A percentile compares a stretch with the other conserved stretches of the same genome.
These are phyloP conservation scores for Aquilaria sinensis DNA, from an alignment of 345 rosid genomes.

Conservation along the genomic window DNA sequence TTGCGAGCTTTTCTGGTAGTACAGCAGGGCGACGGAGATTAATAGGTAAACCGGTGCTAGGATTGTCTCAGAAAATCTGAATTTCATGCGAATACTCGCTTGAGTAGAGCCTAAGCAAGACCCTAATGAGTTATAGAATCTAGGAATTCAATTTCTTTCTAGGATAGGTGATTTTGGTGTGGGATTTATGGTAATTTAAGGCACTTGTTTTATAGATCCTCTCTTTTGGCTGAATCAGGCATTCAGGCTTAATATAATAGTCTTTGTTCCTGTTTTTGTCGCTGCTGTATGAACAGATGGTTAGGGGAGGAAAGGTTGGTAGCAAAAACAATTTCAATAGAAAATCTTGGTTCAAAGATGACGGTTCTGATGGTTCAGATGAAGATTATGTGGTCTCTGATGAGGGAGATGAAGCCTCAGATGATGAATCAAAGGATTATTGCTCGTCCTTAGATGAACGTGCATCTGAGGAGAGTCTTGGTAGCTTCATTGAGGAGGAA, in stretches of 20 bases:
- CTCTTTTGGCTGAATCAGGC: slow-evolving; percentile 16
- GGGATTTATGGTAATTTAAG: slow-evolving; percentile 17
- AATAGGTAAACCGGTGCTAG: slow-evolving; percentile 9
- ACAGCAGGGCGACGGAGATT: slow-evolving; percentile 23
- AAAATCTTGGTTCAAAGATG: slow-evolving; percentile 44
- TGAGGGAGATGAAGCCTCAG: slow-evolving; percentile 59
- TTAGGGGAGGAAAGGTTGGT: slow-evolving; percentile 57
- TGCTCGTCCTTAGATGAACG: slow-evolving; percentile 43
- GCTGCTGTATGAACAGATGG: slow-evolving; percentile 51
- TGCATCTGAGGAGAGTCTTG: slow-evolving; percentile 47
- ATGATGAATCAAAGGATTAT: slow-evolving; percentile 53
- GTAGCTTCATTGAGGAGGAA: slow-evolving; percentile 22
- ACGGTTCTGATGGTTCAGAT: slow-evolving; percentile 87
- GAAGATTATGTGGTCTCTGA: slow-evolving; percentile 91
- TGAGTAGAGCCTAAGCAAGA: slow-evolving; percentile 30
- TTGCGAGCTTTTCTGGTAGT: slow-evolving; percentile 5
- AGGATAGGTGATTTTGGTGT: slow-evolving; percentile 7
- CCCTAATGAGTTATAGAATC: slow-evolving; percentile 14
- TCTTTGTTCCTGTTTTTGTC: slow-evolving; percentile 15
- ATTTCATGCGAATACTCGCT: slow-evolving; percentile 28
- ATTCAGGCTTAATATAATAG: slow-evolving; percentile 25
- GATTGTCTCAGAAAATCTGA: slow-evolving; percentile 19
- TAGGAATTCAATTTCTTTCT: slow-evolving; percentile 20
- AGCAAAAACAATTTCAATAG: slow-evolving; percentile 40
- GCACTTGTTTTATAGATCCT: slow-evolving; percentile 6